These are phyloP conservation scores for Gaertneriomyces semiglobifer DNA, from an alignment of 192 early-diverging fungal genomes.

Conservation along the genomic window DNA sequence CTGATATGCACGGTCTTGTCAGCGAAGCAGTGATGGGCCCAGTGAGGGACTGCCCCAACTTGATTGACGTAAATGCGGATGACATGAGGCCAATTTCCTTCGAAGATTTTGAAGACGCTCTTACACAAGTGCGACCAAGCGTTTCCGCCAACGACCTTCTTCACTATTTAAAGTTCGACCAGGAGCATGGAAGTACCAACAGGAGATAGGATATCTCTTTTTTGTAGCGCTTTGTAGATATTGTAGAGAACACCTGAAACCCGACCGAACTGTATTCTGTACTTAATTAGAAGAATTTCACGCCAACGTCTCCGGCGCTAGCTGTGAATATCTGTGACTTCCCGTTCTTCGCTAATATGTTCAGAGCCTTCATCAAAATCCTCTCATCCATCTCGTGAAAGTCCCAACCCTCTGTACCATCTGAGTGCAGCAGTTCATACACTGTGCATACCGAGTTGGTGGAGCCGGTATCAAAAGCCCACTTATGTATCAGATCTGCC, in stretches of 20 bases:
- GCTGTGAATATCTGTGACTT: slow-evolving; percentile 74
- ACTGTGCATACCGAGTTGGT: slow-evolving; percentile 79
- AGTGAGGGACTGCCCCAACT: slow-evolving; percentile 64
- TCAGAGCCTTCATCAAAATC: slow-evolving; percentile 71
- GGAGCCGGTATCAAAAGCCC: slow-evolving; percentile 73
- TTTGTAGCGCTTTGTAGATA: neutral
- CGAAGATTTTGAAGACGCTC: slow-evolving; percentile 73
- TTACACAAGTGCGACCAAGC: slow-evolving; percentile 80
- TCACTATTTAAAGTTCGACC: slow-evolving; percentile 70
- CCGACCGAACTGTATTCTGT: neutral
- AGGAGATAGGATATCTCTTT: neutral
- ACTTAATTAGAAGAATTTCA: slow-evolving; percentile 73
- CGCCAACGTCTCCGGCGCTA: slow-evolving; percentile 65
- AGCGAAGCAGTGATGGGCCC: slow-evolving; percentile 65
- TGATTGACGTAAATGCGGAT: slow-evolving; percentile 48
- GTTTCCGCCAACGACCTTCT: slow-evolving; percentile 79
- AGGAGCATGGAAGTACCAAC: slow-evolving; percentile 42
- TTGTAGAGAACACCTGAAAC: slow-evolving; percentile 1
- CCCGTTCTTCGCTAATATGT: slow-evolving; percentile 77
- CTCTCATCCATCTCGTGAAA: slow-evolving; percentile 72
- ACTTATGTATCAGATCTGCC: slow-evolving; percentile 75
- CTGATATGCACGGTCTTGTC: slow-evolving; percentile 84
- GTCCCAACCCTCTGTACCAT: slow-evolving; percentile 74
- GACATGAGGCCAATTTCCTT: slow-evolving; percentile 73
- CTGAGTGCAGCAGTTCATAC: slow-evolving; percentile 86